Evolutionary conservation across 2,329 filamentous ascomycete species (phyloP).

Genomic region (Thelonectria discophora): DNA sequence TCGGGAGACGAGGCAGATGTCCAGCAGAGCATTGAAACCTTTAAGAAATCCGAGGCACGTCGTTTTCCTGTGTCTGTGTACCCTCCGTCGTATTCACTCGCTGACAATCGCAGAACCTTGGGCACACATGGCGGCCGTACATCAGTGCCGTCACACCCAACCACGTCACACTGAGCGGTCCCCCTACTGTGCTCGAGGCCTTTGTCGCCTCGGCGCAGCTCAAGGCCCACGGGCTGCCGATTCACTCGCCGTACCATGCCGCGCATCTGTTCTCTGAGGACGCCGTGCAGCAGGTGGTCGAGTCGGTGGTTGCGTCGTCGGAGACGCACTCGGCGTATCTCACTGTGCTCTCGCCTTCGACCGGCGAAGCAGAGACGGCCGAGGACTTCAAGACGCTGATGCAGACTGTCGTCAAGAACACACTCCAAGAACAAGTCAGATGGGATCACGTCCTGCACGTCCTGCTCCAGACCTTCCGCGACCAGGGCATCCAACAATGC

Average conservation of each 20-base stretch:
- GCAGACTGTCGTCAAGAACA: constrained; percentile 15
- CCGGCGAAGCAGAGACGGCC: constrained; percentile 7
- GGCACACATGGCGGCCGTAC: constrained; percentile 29
- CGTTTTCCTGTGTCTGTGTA: no score
- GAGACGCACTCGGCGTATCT: neutral
- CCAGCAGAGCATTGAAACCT: constrained; percentile 20
- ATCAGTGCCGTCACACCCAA: constrained; percentile 39
- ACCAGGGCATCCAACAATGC: constrained; percentile 12
- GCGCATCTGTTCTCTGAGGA: constrained; percentile 33
- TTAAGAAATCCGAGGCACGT: constrained; percentile 21
- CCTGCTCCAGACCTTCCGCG: neutral
- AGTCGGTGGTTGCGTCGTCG: neutral
- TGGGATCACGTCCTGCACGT: constrained; percentile 25
- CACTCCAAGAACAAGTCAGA: constrained; percentile 22
- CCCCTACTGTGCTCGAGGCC: constrained; percentile 28
- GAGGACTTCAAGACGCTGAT: constrained; percentile 14
- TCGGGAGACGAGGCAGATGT: constrained; percentile 21
- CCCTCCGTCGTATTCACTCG: rapidly evolving
- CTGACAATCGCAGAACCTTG: constrained; percentile 19
- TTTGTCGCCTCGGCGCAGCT: constrained; percentile 29
- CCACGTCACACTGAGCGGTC: constrained; percentile 38
- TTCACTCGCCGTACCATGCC: constrained; percentile 40
- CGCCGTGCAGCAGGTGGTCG: neutral
- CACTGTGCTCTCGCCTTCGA: constrained; percentile 17
- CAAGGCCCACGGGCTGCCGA: constrained; percentile 28